Evolutionary conservation across 2,329 filamentous ascomycete species (phyloP), one percentile per base, ranked within the genome.

Genomic region (Penicillium occitanis): DNA sequence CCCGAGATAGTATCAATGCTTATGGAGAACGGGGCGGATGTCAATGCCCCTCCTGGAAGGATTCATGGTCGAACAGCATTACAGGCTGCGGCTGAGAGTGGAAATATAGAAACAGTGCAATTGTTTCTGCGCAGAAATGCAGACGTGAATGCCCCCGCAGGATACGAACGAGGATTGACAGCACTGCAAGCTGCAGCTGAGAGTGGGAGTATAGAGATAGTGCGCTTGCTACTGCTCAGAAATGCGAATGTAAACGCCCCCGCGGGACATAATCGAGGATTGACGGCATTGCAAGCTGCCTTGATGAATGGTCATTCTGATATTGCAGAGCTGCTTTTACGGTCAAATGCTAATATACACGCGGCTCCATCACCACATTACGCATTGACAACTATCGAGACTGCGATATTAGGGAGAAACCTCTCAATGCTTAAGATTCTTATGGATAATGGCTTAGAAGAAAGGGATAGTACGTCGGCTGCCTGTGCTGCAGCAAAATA

Each of bases 231-330:
- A 2, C 7, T 70, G 13, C 22, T 48, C 0, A 25, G 37, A 55
- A 66, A 67, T n/a, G 70, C 69, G 2, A 44, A 70, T 55, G 37
- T 69, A 25, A 71, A 72, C 59, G 67, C 69, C 8, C 63, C 67
- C 11, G 58, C 68, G 25, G 33, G 22, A 28, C 0, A 19, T 0
- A 4, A 4, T 17, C 5, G 53, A 37, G 33, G 33, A 35, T 10
- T 35, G 2, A 53, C 70, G 25, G 70, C 71, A 7, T 63, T 72
- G 8, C 70, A 73, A 60, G 67, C 65, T 11, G 70, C 68, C 7
- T 51, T 64, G 10, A 30, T 2, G 13, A 42, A 64, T 19, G 66
- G 53, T 7, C 40, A 64, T 64, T 37, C 3, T 14, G 14, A 48
- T 1, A 51, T 64, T 35, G 55, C 8, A 22, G 22, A 11, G n/a